Conservation (phyloP, 2,329 filamentous ascomycete genomes). For the Myriosclerotinia curreyana region DNA sequence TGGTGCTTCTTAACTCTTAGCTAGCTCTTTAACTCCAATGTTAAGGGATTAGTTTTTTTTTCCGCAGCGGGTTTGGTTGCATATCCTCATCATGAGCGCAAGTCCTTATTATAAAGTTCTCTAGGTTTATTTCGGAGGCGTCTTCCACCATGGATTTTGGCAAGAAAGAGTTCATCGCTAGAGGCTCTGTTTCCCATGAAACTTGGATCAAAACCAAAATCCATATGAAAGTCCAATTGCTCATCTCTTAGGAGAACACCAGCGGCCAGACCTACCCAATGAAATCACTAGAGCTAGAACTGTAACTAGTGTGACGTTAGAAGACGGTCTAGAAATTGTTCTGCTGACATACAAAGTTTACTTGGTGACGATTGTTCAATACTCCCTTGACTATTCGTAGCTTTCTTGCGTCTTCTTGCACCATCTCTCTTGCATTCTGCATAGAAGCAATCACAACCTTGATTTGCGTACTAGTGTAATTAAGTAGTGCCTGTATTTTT, state of each 20-base stretch:
- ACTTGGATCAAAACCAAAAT: slow-evolving; percentile 9
- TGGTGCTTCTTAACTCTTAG: no score
- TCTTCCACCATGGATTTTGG: slow-evolving; percentile 22
- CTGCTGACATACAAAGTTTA: slow-evolving; percentile 16
- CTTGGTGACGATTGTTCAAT: slow-evolving; percentile 7
- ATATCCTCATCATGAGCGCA: slow-evolving; percentile 35
- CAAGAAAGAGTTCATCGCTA: slow-evolving; percentile 24
- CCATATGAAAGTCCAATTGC: slow-evolving; percentile 8
- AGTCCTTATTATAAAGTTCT: slow-evolving; percentile 24
- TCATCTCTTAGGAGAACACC: slow-evolving; percentile 17
- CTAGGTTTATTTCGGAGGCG: slow-evolving; percentile 5
- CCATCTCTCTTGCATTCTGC: slow-evolving; percentile 37
- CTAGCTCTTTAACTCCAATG: no score
- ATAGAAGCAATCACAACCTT: slow-evolving; percentile 36
- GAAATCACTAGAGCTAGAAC: slow-evolving; percentile 17
- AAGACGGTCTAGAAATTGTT: background rate
- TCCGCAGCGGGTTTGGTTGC: slow-evolving; percentile 20
- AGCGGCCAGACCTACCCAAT: slow-evolving; percentile 11
- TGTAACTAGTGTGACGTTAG: slow-evolving; percentile 9
- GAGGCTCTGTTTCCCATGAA: background rate
- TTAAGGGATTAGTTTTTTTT: background rate
- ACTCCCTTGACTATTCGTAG: background rate
- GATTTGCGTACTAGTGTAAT: slow-evolving; percentile 32
- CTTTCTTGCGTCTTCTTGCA: slow-evolving; percentile 32
- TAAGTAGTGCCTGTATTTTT: background rate